Evolutionary conservation across 805 yeast genomes (phyloP).

Genomic region (Yamadazyma akitaensis): DNA sequence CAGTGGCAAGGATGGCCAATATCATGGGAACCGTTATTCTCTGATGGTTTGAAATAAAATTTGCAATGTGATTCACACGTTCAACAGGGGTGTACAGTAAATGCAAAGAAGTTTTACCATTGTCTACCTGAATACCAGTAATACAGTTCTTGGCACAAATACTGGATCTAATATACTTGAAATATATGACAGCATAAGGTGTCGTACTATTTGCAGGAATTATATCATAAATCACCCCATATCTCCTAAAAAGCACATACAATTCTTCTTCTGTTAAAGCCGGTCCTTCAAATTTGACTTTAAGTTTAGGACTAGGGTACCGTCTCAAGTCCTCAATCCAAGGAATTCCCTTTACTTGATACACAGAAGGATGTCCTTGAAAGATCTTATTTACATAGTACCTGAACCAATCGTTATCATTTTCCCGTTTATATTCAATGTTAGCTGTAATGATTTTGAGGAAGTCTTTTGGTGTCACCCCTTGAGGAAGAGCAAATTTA

Average conservation of each 20-base stretch:
- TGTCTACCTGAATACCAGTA: constrained; percentile 66
- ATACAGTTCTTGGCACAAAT: constrained; percentile 87
- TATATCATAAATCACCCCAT: constrained; percentile 80
- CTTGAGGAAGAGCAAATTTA: constrained; percentile 60
- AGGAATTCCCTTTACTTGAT: constrained; percentile 84
- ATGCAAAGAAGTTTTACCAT: constrained; percentile 58
- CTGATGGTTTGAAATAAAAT: constrained; percentile 69
- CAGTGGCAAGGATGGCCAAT: constrained; percentile 72
- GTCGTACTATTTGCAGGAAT: constrained; percentile 49
- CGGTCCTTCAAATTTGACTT: constrained; percentile 73
- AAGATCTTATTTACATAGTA: constrained; percentile 12
- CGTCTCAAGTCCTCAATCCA: constrained; percentile 94
- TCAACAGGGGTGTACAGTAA: constrained; percentile 64
- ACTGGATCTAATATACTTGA: constrained; percentile 60
- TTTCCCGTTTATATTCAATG: constrained; percentile 24
- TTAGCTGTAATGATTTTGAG: constrained; percentile 51
- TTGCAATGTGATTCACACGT: constrained; percentile 50
- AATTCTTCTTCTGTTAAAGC: constrained; percentile 75
- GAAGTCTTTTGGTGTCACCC: constrained; percentile 47
- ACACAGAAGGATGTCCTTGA: constrained; percentile 46
- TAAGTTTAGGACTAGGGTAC: constrained; percentile 60
- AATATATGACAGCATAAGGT: constrained; percentile 43
- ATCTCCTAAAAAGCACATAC: constrained; percentile 78
- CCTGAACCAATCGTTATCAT: constrained; percentile 9
- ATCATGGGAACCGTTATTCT: constrained; percentile 78